Conservation (phyloP, 305 asterid species). For the Fraxinus angustifolia region DNA sequence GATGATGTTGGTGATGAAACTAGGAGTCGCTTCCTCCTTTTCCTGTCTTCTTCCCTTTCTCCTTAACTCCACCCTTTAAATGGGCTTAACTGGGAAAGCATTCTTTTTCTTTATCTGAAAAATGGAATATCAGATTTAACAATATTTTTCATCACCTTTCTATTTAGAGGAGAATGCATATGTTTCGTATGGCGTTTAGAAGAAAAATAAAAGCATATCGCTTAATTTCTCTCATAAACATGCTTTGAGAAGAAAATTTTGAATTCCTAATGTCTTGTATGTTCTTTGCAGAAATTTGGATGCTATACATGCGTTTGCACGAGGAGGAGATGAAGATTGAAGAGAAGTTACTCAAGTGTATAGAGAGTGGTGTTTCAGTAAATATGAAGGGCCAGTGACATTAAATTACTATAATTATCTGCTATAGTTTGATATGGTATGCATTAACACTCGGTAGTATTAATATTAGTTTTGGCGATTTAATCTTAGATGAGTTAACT, state of each 20-base stretch:
- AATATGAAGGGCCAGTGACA: slow-evolving; percentile 58
- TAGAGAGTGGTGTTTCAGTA: slow-evolving; percentile 63
- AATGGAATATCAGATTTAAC: not conserved
- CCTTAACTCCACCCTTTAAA: not conserved
- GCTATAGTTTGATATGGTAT: slow-evolving; percentile 1
- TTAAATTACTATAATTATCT: slow-evolving; percentile 1
- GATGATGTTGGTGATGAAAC: not conserved
- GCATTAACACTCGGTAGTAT: not conserved
- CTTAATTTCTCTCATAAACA: slow-evolving; percentile 2
- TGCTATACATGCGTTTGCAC: slow-evolving; percentile 72
- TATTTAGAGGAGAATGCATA: not conserved
- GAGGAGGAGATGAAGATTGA: slow-evolving; percentile 75
- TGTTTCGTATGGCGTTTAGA: not conserved
- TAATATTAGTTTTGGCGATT: not conserved
- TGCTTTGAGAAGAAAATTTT: slow-evolving; percentile 20
- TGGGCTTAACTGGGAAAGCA: slow-evolving; percentile 10
- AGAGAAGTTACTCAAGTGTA: slow-evolving; percentile 62
- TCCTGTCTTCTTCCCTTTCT: not conserved
- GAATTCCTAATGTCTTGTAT: slow-evolving; percentile 5
- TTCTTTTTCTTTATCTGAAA: not conserved
- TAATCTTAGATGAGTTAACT: not conserved
- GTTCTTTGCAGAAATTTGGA: slow-evolving; percentile 57
- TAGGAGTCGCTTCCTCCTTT: not conserved
- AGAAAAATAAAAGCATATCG: not conserved
- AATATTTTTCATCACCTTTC: not conserved